Percentiles rank a stretch among this genome's conserved stretches.
Conservation (phyloP, 352 stramenopile species). For the Globisporangium viniferum region DNA sequence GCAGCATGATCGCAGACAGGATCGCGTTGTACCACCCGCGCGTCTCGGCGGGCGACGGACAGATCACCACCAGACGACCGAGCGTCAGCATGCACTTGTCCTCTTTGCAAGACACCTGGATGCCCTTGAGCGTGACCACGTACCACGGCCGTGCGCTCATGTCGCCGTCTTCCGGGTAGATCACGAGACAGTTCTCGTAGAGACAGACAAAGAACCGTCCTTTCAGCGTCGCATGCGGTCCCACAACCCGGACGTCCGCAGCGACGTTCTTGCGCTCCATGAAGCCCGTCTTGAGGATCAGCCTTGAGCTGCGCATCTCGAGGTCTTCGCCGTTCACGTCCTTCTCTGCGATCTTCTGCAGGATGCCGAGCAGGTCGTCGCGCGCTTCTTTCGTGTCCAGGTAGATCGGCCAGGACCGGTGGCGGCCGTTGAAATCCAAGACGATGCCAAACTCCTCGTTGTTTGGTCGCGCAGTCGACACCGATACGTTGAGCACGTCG, state of each 20-base stretch:
- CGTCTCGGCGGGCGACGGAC: slow-evolving; percentile 46
- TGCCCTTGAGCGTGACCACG: slow-evolving; percentile 59
- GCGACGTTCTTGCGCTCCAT: slow-evolving; percentile 64
- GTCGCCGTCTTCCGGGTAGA: slow-evolving; percentile 74
- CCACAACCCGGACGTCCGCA: slow-evolving; percentile 29
- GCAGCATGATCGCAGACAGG: slow-evolving; percentile 52
- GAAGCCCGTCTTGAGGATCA: slow-evolving; percentile 72
- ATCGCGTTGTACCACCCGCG: slow-evolving; percentile 77
- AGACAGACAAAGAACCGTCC: slow-evolving; percentile 74
- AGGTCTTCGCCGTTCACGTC: slow-evolving; percentile 62
- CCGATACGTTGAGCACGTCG: slow-evolving; percentile 48
- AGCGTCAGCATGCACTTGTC: slow-evolving; percentile 65
- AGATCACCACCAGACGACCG: slow-evolving; percentile 57
- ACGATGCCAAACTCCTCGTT: slow-evolving; percentile 66
- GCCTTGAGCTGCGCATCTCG: slow-evolving; percentile 57
- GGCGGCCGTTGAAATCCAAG: slow-evolving; percentile 59
- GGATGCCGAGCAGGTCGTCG: slow-evolving; percentile 68
- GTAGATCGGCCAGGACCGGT: slow-evolving; percentile 78
- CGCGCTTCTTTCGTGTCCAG: slow-evolving; percentile 67
- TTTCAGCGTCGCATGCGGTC: slow-evolving; percentile 68
- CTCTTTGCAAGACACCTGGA: slow-evolving; percentile 63
- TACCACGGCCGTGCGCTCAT: slow-evolving; percentile 69
- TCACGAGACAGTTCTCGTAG: slow-evolving; percentile 73
- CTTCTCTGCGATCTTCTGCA: slow-evolving; percentile 71
- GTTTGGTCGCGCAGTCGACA: slow-evolving; percentile 33